A percentile compares a stretch with the other conserved stretches of the same genome.
phyloP scores from a whole-genome alignment of 2,329 filamentous ascomycete genomes.

The Aspergillus nomiae region DNA sequence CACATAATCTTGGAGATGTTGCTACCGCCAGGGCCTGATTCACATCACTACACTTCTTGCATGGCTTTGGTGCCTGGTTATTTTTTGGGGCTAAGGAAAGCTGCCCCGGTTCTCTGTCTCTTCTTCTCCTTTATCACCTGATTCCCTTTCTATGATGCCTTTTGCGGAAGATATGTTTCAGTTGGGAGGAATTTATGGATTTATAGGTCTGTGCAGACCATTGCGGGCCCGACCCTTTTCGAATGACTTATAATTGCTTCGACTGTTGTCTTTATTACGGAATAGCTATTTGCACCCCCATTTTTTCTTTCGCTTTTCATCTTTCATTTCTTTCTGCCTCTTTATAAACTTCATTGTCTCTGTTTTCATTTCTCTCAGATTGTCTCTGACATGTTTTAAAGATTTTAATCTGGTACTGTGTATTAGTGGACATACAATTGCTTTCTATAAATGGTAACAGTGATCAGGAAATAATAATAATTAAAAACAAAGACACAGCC shows the following conservation, averaged over 20 bases:
- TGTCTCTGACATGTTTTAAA: constrained; percentile 6
- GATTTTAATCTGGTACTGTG: constrained; percentile 20
- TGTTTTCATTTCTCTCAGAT: constrained; percentile 13
- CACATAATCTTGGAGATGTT: not conserved
- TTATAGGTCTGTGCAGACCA: constrained; percentile 16
- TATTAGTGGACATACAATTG: constrained; percentile 9
- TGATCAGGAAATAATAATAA: not conserved
- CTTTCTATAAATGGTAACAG: not conserved
- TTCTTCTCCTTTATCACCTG: constrained; percentile 16
- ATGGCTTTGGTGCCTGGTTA: constrained; percentile 35
- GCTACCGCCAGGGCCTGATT: not conserved
- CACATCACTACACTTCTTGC: constrained; percentile 25
- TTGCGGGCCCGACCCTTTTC: constrained; percentile 13
- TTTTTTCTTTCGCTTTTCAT: constrained; percentile 6
- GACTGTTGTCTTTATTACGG: constrained; percentile 7
- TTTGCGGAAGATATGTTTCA: constrained; percentile 10
- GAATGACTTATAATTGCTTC: constrained; percentile 9
- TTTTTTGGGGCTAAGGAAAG: constrained; percentile 17
- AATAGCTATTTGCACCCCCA: not conserved
- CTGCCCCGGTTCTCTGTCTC: constrained; percentile 13
- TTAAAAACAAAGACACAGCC: not conserved
- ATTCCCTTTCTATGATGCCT: not conserved
- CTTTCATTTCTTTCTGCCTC: constrained; percentile 9
- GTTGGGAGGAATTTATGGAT: constrained; percentile 17
- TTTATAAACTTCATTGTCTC: constrained; percentile 5